Evolutionary conservation across 2,329 filamentous ascomycete genomes (phyloP), one percentile per base, ranked within the genome.

Genomic region (Alternaria burnsii): DNA sequence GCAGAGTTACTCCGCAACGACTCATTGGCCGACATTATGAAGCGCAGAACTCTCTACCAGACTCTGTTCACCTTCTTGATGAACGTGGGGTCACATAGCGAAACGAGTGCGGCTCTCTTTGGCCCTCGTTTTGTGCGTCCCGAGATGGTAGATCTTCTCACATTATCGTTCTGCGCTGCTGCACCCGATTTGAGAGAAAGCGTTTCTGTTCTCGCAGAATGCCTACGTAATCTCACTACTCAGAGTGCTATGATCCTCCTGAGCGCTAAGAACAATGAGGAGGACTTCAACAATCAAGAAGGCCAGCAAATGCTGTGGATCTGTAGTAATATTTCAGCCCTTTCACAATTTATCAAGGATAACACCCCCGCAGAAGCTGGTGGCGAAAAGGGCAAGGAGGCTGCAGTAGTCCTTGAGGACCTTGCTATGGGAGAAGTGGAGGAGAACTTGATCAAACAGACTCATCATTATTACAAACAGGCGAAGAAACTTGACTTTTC

Each of bases 1-100:
- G 76, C 76, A 2, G 76, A 82, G 22, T 67, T 82, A 3, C 62
- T 83, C 9, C 71, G 78, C 11, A 81, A 81, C 62, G 80, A 81
- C 56, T 79, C 78, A 8, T 58, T 82, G 11, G 74, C 77, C 22
- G 77, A 83, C 52, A 67, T 77, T 10, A 70, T 69, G 0, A 72
- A 69, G 48, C 73, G 78, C 26, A 62, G 61, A 30, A 52, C 57
- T 1, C 61, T 84, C 0, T 83, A 84, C 61, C 64, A 70, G 7
- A 71, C 70, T 3, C 63, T 83, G 3, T 62, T 85, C 8, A 68
- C 72, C 22, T 81, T 86, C 57, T 53, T 85, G 3, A 57, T 71
- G 2, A 62, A 68, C 0, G 57, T 85, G 11, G 70, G 70, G 3
- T 62, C 47, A 6, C 78, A 69, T 2, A 62, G 63, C 8, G 79